Conservation (phyloP, 2,329 filamentous ascomycete species). For the Clarireedia monteithiana region DNA sequence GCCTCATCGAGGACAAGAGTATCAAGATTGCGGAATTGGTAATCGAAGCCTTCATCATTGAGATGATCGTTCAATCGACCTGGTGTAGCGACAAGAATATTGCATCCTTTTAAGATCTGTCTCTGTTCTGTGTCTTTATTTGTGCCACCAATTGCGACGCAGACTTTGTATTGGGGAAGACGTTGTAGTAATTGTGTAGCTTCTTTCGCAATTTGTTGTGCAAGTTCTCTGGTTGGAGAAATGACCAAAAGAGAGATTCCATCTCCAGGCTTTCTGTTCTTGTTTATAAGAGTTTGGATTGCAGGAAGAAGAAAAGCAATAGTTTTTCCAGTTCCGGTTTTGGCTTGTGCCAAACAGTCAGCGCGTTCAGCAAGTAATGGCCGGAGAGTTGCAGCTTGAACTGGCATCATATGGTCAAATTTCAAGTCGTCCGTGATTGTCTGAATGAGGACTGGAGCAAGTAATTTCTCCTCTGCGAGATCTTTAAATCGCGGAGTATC, state of each 20-base stretch:
- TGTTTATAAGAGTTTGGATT: conserved; percentile 58
- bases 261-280: conserved; percentile 25
- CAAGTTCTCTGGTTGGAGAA: conserved; percentile 74
- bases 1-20: conserved; percentile 95
- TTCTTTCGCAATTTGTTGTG: conserved; percentile 73
- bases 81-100: conserved; percentile 84
- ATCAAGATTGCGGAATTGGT: conserved; percentile 54
- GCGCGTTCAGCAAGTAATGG: conserved; percentile 63
- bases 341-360: conserved; percentile 78
- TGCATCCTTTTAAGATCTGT: conserved; percentile 69
- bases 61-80: conserved; percentile 75
- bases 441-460: conserved; percentile 40
- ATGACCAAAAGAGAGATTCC: conserved; percentile 61
- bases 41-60: conserved; percentile 43
- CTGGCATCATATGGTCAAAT: conserved; percentile 83
- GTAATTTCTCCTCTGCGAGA: conserved; percentile 34
- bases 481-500: conserved; percentile 42
- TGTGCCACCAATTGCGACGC: conserved; percentile 87
- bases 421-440: conserved; percentile 65
- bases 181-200: conserved; percentile 40
- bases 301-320: conserved; percentile 85
- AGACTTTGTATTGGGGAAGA: conserved; percentile 38
- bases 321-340: conserved; percentile 95
- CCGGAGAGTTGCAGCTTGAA: conserved; percentile 78
- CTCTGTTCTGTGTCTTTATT: conserved; percentile 62